These are phyloP conservation scores for Populus simonii DNA, from an alignment of 345 rosid species.

Conservation along the genomic window DNA sequence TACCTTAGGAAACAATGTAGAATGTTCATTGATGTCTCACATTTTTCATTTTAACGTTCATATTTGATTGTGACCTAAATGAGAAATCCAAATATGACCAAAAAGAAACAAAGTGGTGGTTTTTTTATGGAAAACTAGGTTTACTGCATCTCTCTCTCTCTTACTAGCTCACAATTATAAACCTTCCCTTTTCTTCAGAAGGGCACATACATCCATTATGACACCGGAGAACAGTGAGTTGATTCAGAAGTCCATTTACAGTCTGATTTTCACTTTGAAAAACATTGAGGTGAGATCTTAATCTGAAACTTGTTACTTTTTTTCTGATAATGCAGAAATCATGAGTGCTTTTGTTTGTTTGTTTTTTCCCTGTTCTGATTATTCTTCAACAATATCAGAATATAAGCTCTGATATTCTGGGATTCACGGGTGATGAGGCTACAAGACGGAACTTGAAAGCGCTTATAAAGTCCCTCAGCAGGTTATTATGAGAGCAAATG, in stretches of 20 bases:
- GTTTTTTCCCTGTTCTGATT: neutral
- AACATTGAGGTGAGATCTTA: constrained; percentile 70
- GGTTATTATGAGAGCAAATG: constrained; percentile 55
- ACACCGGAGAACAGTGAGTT: constrained; percentile 93
- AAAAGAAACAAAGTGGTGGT: neutral
- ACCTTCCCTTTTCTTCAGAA: constrained; percentile 17
- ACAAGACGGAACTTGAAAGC: constrained; percentile 79
- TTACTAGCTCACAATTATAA: neutral
- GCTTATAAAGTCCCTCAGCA: constrained; percentile 93
- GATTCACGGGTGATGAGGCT: constrained; percentile 96
- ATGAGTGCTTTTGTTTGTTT: neutral
- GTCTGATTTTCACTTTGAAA: constrained; percentile 84
- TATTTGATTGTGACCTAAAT: neutral
- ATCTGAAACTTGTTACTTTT: neutral
- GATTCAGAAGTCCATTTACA: constrained; percentile 76
- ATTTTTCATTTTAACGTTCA: too few relatives aligned
- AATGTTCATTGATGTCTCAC: neutral
- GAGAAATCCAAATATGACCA: neutral
- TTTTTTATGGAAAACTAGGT: neutral
- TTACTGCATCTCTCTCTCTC: neutral
- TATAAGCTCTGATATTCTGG: constrained; percentile 93
- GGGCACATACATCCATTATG: constrained; percentile 62
- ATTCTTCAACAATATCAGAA: constrained; percentile 43
- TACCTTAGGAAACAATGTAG: neutral
- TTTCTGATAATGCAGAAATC: neutral